Evolutionary conservation across 2,329 filamentous ascomycete species (phyloP), one percentile per base, ranked within the genome.

Genomic region (Ophiocordyceps camponoti-saundersi): DNA sequence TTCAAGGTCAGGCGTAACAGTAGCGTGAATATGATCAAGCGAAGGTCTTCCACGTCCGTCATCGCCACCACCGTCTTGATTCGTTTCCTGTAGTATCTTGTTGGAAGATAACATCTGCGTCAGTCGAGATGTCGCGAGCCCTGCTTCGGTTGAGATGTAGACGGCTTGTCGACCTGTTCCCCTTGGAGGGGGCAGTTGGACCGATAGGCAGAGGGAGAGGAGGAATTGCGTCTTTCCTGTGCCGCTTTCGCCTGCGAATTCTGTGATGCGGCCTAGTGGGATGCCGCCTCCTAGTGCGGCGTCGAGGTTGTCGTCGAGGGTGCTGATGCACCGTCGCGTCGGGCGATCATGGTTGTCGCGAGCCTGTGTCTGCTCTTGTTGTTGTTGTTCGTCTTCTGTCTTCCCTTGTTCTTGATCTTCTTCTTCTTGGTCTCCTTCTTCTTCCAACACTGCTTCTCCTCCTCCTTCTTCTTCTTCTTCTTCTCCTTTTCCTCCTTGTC

Each of bases 141-240:
- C 72, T 0, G 87, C 81, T 66, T 98, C 92, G 42, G 92, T 96
- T 1, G 89, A 93, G 56, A 98, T 85, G 69, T 98, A 98, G 34
- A 98, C 72, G 1, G 86, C 82, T n/a, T 79, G 74, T 50, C 79
- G 79, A 36, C 75, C 75, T 0, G 88, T 72, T 6, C 86, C 87
- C 41, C 71, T 70, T 0, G 86, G 84, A 1, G 78, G 66, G 2
- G 85, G 79, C 5, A 96, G 80, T 62, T 98, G 92, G 16, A 82
- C 81, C 30, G 89, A 75, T 32, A 96, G 79, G 42, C 94, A 79
- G 26, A 98, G 74, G 21, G 82, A 80, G 26, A 96, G 75, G 26
- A 96, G 80, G 57, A 95, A 79, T 62, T 98, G 92, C 1, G 92
- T 95, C 72, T 98, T 98, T 57, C 90, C 92, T 53, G 81, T 85